Evolutionary conservation across 306 rosid genomes (phyloP).

Genomic region (Morella rubra): DNA sequence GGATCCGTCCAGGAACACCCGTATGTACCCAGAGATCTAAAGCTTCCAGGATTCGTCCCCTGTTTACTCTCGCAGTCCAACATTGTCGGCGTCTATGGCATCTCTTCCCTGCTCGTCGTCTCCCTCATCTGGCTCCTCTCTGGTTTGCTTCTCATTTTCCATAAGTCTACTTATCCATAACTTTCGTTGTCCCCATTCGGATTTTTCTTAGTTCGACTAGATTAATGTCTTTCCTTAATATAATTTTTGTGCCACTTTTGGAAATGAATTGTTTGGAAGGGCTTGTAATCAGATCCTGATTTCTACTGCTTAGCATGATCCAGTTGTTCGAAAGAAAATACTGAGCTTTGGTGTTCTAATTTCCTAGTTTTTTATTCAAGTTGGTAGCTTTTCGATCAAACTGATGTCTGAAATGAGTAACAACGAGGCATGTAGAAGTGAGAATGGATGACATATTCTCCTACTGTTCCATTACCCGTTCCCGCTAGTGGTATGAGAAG

Average conservation of each 20-base stretch:
- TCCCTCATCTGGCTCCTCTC: constrained; percentile 58
- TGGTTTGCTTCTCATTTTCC: constrained; percentile 35
- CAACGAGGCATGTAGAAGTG: not conserved
- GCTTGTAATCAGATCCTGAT: not conserved
- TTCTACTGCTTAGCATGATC: not conserved
- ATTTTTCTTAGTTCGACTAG: too few relatives aligned
- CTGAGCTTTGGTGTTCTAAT: not conserved
- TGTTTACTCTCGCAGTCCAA: constrained; percentile 49
- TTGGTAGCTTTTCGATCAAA: not conserved
- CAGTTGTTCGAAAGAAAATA: not conserved
- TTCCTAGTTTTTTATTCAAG: not conserved
- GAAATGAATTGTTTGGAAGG: not conserved
- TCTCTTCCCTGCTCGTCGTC: constrained; percentile 43
- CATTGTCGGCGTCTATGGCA: constrained; percentile 43
- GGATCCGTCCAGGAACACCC: constrained; percentile 55
- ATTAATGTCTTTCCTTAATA: too few relatives aligned
- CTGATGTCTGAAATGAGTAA: not conserved
- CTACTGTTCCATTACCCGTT: not conserved
- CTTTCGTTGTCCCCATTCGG: not conserved
- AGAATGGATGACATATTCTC: not conserved
- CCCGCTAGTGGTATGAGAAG: not conserved
- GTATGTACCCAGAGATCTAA: constrained; percentile 58
- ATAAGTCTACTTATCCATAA: not conserved
- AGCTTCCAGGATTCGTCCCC: constrained; percentile 62
- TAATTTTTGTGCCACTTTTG: not conserved